phyloP scores from a whole-genome alignment of 108 stramenopile species.

The Poteriospumella lacustris region DNA sequence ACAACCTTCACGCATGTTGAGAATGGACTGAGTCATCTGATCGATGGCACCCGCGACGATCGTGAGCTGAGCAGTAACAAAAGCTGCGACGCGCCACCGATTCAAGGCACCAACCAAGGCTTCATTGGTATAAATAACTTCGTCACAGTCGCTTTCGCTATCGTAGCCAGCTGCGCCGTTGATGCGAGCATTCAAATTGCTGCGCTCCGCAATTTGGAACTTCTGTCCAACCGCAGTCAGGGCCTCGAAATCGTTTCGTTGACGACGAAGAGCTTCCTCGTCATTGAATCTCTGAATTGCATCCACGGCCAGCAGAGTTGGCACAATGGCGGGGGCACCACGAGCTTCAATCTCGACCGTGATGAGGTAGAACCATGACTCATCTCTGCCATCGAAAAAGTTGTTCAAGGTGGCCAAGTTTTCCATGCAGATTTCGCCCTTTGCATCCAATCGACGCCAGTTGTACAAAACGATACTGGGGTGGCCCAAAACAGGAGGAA shows the following conservation, averaged over 20 bases:
- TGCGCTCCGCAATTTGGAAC: no score
- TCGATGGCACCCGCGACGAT: conserved; percentile 28
- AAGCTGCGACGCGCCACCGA: background rate
- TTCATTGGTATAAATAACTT: background rate
- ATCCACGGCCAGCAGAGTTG: conserved; percentile 42
- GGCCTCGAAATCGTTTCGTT: no score
- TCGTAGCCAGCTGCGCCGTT: background rate
- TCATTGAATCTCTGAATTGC: conserved; percentile 14
- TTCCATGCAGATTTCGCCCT: conserved; percentile 34
- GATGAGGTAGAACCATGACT: conserved; percentile 49
- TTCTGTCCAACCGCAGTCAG: no score
- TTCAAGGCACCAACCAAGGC: background rate
- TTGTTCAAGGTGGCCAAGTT: conserved; percentile 45
- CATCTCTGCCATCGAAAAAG: conserved; percentile 48
- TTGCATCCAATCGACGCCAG: conserved; percentile 45
- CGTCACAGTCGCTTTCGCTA: background rate
- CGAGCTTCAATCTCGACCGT: conserved; percentile 51
- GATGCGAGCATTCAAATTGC: no score
- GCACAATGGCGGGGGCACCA: conserved; percentile 40
- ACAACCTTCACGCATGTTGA: conserved; percentile 44
- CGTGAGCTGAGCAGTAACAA: conserved; percentile 9
- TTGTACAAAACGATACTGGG: conserved; percentile 41
- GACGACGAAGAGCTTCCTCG: background rate
- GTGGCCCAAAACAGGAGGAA: conserved; percentile 43
- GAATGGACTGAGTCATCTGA: conserved; percentile 36